phyloP scores from a whole-genome alignment of 345 rosid species.

The Eucalyptus marginata region DNA sequence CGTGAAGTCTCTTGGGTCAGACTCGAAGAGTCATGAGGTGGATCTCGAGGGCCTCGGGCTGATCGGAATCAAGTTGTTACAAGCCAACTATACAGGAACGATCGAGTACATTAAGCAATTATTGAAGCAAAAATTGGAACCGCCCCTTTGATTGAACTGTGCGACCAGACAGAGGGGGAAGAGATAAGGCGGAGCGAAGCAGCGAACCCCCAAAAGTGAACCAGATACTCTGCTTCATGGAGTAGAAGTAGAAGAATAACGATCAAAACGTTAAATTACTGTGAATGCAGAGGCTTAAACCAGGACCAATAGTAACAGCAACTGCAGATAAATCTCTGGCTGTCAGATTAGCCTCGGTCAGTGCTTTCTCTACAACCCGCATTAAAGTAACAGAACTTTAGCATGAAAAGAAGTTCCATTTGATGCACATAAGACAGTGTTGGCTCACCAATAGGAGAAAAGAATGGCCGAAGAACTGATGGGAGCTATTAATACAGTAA shows the following conservation, averaged over 20 bases:
- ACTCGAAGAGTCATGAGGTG: too few species aligned
- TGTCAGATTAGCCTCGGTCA: conserved; percentile 55
- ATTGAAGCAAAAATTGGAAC: too few species aligned
- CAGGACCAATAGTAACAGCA: conserved; percentile 98
- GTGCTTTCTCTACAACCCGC: conserved; percentile 82
- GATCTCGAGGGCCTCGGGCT: too few species aligned
- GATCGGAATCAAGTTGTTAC: too few species aligned
- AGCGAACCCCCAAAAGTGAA: neutral
- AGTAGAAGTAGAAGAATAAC: neutral
- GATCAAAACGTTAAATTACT: conserved; percentile 26
- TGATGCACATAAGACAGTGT: neutral
- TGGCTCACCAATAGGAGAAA: neutral
- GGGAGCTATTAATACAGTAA: neutral
- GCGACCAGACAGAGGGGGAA: too few species aligned
- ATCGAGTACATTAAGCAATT: too few species aligned
- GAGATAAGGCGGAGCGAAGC: too few species aligned
- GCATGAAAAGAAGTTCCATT: neutral
- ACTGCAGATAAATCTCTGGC: conserved; percentile 77
- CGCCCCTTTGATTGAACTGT: too few species aligned
- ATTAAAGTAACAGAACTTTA: neutral
- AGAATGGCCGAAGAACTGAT: neutral
- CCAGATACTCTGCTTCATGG: neutral
- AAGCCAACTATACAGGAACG: too few species aligned
- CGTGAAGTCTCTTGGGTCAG: too few species aligned
- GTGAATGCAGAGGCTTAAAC: conserved; percentile 86